Conservation (phyloP, 495 filamentous ascomycete genomes). For the Penicillium ochrochloron region DNA sequence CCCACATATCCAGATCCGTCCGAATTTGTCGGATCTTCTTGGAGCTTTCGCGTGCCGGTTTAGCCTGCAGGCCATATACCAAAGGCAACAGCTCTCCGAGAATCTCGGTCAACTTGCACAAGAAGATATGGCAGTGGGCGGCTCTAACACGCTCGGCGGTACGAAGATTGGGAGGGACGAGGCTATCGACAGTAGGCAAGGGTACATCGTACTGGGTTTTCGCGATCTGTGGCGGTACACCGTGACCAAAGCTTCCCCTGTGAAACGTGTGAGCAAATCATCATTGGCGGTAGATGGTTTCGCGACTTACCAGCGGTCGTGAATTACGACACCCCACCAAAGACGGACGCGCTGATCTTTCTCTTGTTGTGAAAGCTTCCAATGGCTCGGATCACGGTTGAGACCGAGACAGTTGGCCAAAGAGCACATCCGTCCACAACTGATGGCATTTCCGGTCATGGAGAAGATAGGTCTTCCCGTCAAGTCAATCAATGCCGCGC, state of each 20-base stretch:
- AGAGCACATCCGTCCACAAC: constrained; percentile 53
- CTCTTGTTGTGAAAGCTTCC: constrained; percentile 53
- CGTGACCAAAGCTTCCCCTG: constrained; percentile 58
- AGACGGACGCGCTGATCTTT: constrained; percentile 53
- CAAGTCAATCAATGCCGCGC: constrained; percentile 53
- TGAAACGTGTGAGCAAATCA: constrained; percentile 10
- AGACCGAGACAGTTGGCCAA: constrained; percentile 57
- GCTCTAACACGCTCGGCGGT: constrained; percentile 49
- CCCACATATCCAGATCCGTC: constrained; percentile 53
- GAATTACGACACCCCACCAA: constrained; percentile 60
- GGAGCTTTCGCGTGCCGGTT: constrained; percentile 46
- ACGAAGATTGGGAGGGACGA: constrained; percentile 40
- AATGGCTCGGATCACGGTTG: constrained; percentile 53
- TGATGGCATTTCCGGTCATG: constrained; percentile 58
- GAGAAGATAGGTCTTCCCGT: constrained; percentile 56
- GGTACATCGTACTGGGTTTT: constrained; percentile 60
- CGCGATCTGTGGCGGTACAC: constrained; percentile 54
- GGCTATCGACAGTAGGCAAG: constrained; percentile 48
- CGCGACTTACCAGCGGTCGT: constrained; percentile 53
- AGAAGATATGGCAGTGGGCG: constrained; percentile 54
- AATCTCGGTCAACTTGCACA: constrained; percentile 57
- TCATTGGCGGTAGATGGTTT: background rate
- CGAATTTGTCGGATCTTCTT: constrained; percentile 49
- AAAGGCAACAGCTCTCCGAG: constrained; percentile 55
- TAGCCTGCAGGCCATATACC: constrained; percentile 52